Base-by-base conservation (phyloP, 2,329 filamentous ascomycete species). In the Xylaria arbuscula region DNA sequence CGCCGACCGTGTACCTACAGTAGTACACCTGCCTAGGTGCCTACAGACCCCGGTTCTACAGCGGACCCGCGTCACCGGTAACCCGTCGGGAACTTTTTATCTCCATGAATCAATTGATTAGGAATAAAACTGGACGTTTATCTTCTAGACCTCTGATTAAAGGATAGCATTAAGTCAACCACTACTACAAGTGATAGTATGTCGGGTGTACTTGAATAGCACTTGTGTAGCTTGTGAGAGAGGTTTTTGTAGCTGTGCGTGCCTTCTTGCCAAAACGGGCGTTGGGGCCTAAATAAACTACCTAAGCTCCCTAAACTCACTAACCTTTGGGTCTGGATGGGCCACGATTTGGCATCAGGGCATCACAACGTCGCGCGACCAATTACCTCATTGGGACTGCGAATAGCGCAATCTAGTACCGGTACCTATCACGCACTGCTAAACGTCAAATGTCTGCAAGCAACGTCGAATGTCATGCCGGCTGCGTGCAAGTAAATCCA, bases 301-400 rank as follows among this genome's bases (percentile, higher is more conserved):
- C 17, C 40, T 59, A 58, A 47, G 22, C 55, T 34, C 17, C 15
- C 28, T 24, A 32, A 53, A 3, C 24, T 53, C 17, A 28, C 50
- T 42, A 57, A 50, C 38, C 34, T 51, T 24, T 24, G 42, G 51
- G 38, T 17, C 65, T 40, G 13, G 32, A 55, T 24, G 17, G 22
- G 19, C 40, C 36, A 42, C 38, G 48, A 54, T 15, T 42, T 48
- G 22, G 13, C 15, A 56, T 58, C 40, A 42, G 28, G 24, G 67
- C 38, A 47, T 45, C 36, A 28, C 48, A 17, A 48, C 42, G 68
- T 70, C 70, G 67, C 68, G 62, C 69, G 70, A 72, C 51, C 70
- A 72, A 64, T 70, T 72, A 48, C 70, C 68, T 56, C 48, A 66
- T 70, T 59, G 7, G 62, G 64, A 67, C 48, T 47, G 24, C 13